Conservation (phyloP, 2,329 filamentous ascomycete species). For the Cytospora piceae region DNA sequence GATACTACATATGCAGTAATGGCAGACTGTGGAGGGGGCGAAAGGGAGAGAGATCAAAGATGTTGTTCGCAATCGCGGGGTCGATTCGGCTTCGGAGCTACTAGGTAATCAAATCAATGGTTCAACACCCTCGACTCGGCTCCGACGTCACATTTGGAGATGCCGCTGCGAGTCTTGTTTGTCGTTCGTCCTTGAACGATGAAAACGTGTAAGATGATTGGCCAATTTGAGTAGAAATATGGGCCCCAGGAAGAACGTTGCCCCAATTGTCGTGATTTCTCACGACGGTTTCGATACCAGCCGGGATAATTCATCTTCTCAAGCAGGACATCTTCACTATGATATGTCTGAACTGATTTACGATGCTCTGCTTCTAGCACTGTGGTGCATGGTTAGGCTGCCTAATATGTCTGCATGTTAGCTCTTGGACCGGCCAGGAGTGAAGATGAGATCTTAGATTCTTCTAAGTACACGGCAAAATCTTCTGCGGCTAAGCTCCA, state of each 20-base stretch:
- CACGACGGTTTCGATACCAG: not conserved
- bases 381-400: too few species aligned
- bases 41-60: not conserved
- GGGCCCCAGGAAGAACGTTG: not conserved
- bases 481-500: too few species aligned
- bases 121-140: not conserved
- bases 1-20: not conserved
- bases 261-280: not conserved
- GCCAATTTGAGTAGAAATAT: not conserved
- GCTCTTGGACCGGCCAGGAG: too few species aligned
- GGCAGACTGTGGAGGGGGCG: not conserved
- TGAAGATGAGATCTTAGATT: too few species aligned
- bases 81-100: not conserved
- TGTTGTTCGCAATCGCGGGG: constrained; percentile 14
- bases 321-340: too few species aligned
- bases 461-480: too few species aligned
- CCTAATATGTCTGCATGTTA: too few species aligned
- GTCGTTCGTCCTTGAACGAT: not conserved
- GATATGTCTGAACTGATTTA: too few species aligned
- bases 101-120: not conserved
- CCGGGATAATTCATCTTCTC: too few species aligned
- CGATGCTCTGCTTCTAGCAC: too few species aligned
- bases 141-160: constrained; percentile 1
- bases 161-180: not conserved
- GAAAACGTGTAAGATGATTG: constrained; percentile 31